Evolutionary conservation across 352 stramenopile genomes (phyloP).

Genomic region (Phytophthora sp.): DNA sequence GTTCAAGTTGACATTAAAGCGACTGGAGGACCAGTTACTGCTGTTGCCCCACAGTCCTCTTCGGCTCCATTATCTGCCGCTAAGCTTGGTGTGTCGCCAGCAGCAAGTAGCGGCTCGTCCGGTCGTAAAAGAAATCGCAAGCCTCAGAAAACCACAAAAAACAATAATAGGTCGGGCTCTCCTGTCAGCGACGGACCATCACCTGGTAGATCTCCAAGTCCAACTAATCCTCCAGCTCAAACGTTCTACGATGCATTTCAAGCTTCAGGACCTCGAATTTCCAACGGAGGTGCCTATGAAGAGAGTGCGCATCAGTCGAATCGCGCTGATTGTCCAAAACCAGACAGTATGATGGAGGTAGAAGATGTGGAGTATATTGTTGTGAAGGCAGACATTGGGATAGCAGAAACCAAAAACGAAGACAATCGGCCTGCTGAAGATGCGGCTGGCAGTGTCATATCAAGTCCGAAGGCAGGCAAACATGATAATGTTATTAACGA

Average conservation of each 20-base stretch:
- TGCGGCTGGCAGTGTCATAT: neutral
- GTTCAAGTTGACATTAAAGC: neutral
- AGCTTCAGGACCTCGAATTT: slow-evolving; percentile 20
- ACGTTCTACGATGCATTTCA: slow-evolving; percentile 27
- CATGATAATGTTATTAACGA: slow-evolving; percentile 3
- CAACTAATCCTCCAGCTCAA: slow-evolving; percentile 10
- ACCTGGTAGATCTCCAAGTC: slow-evolving; percentile 12
- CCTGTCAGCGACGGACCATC: slow-evolving; percentile 19
- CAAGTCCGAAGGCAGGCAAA: slow-evolving; percentile 1
- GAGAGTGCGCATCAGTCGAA: neutral
- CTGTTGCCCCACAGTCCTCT: neutral
- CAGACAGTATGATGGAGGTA: slow-evolving; percentile 12
- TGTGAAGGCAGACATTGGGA: slow-evolving; percentile 19
- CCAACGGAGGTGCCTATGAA: slow-evolving; percentile 8
- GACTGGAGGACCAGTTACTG: neutral
- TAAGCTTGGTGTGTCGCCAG: neutral
- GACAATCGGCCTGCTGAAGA: neutral
- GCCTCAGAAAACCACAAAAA: slow-evolving; percentile 38
- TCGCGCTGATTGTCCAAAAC: slow-evolving; percentile 3
- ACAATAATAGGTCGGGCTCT: slow-evolving; percentile 25
- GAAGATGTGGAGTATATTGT: slow-evolving; percentile 32
- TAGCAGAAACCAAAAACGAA: neutral
- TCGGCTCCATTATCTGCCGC: slow-evolving; percentile 5
- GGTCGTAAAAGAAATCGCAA: slow-evolving; percentile 44
- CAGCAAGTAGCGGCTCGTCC: slow-evolving; percentile 4